Percentiles rank a stretch among this genome's conserved stretches.
Evolutionary conservation across 768 basidiomycete genomes (phyloP).

Genomic region (Lactarius tabidus): DNA sequence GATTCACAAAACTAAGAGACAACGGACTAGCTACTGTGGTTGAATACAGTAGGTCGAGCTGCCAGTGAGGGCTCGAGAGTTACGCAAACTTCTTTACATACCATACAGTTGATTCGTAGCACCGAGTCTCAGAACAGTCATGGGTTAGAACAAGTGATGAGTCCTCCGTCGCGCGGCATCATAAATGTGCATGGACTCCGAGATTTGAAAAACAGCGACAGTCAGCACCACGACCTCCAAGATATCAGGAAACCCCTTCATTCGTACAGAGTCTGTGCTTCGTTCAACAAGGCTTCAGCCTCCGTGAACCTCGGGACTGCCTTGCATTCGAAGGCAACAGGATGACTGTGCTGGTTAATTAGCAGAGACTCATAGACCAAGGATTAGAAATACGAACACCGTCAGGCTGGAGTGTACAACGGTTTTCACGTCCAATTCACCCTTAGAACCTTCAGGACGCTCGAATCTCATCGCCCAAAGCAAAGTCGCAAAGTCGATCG

Average conservation of each 20-base stretch:
- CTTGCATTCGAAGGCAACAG: conserved; percentile 19
- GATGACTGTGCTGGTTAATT: background rate
- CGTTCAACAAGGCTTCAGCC: background rate
- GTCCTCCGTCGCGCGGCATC: too few relatives aligned
- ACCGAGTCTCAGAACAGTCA: too few relatives aligned
- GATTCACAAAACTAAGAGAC: too few relatives aligned
- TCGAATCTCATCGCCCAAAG: conserved; percentile 30
- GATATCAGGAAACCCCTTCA: background rate
- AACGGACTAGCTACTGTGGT: too few relatives aligned
- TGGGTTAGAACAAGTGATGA: too few relatives aligned
- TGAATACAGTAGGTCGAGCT: too few relatives aligned
- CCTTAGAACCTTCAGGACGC: conserved; percentile 4
- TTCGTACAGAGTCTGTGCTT: background rate
- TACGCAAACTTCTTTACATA: too few relatives aligned
- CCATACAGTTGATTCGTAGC: too few relatives aligned
- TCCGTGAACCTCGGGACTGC: conserved; percentile 20
- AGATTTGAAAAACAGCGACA: background rate
- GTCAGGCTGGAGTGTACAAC: conserved; percentile 1
- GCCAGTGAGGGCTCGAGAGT: too few relatives aligned
- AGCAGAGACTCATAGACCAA: background rate
- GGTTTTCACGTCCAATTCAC: background rate
- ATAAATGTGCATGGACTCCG: too few relatives aligned
- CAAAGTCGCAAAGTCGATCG: conserved; percentile 32
- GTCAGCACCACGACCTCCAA: background rate
- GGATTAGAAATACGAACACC: conserved; percentile 9